Evolutionary conservation across 2,329 filamentous ascomycete genomes (phyloP).

Genomic region (Amauroascus verrucosus): DNA sequence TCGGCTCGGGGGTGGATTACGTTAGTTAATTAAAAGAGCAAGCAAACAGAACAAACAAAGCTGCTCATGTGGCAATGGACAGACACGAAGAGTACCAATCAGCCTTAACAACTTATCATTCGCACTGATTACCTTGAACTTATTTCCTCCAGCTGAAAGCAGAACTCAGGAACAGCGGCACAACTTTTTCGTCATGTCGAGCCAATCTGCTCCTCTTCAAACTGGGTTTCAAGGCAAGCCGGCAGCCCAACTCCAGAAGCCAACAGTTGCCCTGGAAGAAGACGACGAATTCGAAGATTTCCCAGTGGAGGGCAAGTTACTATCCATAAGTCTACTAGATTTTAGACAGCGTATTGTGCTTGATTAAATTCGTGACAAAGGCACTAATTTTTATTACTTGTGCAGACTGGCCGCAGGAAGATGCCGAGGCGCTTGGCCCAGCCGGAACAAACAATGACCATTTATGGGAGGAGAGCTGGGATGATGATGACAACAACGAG

Average conservation of each 20-base stretch:
- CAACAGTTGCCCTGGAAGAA: constrained; percentile 70
- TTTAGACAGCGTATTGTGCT: too few relatives aligned
- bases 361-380: neutral
- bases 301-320: constrained; percentile 78
- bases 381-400: constrained; percentile 1
- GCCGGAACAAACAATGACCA: constrained; percentile 56
- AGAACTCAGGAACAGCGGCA: too few relatives aligned
- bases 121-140: too few relatives aligned
- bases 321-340: too few relatives aligned
- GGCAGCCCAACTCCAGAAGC: constrained; percentile 43
- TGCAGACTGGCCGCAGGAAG: constrained; percentile 83
- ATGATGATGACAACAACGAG: constrained; percentile 93
- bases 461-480: constrained; percentile 99
- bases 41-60: too few relatives aligned
- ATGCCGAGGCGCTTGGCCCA: constrained; percentile 59
- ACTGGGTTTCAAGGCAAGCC: constrained; percentile 24
- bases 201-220: neutral
- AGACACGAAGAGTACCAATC: too few relatives aligned
- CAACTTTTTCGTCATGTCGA: constrained; percentile 4
- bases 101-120: too few relatives aligned
- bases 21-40: too few relatives aligned
- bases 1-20: too few relatives aligned
- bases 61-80: too few relatives aligned
- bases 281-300: constrained; percentile 99
- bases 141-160: too few relatives aligned